Evolutionary conservation across 2,329 filamentous ascomycete genomes (phyloP).

Genomic region (Chaetomiaceae sp.): DNA sequence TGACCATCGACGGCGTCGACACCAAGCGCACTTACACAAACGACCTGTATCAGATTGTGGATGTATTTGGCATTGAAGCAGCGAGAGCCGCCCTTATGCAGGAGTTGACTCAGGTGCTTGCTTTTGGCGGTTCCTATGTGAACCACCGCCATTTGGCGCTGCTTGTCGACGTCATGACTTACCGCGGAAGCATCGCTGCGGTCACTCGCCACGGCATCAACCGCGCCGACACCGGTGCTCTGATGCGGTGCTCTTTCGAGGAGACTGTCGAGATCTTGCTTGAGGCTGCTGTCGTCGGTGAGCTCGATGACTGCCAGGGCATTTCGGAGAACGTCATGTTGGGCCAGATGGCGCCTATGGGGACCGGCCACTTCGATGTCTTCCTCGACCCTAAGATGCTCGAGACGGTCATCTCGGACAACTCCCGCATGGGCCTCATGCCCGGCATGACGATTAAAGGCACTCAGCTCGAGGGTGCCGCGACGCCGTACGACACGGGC

Average conservation of each 20-base stretch:
- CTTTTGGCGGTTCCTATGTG: conserved; percentile 98
- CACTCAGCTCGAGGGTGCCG: conserved; percentile 71
- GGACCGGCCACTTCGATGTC: conserved; percentile 93
- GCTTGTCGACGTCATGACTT: conserved; percentile 96
- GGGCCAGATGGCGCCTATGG: conserved; percentile 93
- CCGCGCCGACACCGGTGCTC: conserved; percentile 90
- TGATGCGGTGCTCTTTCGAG: conserved; percentile 99
- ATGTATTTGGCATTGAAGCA: conserved; percentile 94
- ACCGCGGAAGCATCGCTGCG: conserved; percentile 87
- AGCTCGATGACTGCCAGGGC: conserved; percentile 95
- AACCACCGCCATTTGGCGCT: conserved; percentile 96
- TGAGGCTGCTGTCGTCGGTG: conserved; percentile 89
- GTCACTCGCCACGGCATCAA: conserved; percentile 99
- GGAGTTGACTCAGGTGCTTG: conserved; percentile 87
- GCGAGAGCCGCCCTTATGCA: conserved; percentile 80
- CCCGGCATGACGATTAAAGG: conserved; percentile 74
- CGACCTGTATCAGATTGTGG: conserved; percentile 89
- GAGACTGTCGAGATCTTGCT: conserved; percentile 98
- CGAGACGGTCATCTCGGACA: conserved; percentile 89
- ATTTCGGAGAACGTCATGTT: conserved; percentile 99
- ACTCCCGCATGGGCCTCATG: conserved; percentile 78
- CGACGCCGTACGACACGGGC: conserved; percentile 89
- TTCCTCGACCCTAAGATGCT: conserved; percentile 93
- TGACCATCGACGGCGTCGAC: conserved; percentile 85
- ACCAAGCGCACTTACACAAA: conserved; percentile 84